Conservation (phyloP, 306 rosid genomes). For the apple (Malus domestica) region DNA sequence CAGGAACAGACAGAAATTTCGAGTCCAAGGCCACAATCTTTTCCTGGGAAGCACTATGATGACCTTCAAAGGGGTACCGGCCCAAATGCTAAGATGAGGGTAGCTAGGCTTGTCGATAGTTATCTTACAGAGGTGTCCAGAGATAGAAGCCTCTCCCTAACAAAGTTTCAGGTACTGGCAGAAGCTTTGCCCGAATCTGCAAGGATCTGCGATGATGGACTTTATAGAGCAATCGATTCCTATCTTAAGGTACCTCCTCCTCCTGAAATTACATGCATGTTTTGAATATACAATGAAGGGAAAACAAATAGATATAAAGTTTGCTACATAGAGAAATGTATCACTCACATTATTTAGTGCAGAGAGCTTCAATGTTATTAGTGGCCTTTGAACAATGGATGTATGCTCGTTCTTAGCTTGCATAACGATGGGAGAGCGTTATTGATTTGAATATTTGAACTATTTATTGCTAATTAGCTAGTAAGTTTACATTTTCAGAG, state of each 20-base stretch:
- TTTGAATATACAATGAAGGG: background rate
- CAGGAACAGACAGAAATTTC: constrained; percentile 82
- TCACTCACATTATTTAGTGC: background rate
- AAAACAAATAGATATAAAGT: background rate
- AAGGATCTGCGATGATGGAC: constrained; percentile 95
- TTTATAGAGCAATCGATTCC: constrained; percentile 91
- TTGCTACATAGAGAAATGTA: background rate
- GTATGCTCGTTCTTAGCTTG: background rate
- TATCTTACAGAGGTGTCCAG: constrained; percentile 93
- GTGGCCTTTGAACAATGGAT: background rate
- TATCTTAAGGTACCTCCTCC: constrained; percentile 68
- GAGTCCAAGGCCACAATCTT: constrained; percentile 59
- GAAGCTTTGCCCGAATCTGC: constrained; percentile 99
- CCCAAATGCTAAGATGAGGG: constrained; percentile 83
- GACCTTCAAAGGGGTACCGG: constrained; percentile 32
- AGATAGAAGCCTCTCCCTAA: constrained; percentile 83
- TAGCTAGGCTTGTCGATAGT: constrained; percentile 95
- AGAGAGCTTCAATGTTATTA: background rate
- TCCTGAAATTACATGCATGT: background rate
- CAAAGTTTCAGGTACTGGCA: constrained; percentile 95
- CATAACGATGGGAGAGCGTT: background rate
- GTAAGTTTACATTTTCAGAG: background rate
- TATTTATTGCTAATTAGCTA: background rate
- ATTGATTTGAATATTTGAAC: background rate
- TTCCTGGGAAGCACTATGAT: constrained; percentile 50